Evolutionary conservation across 1,284 basidiomycete genomes (phyloP), one percentile per base, ranked within the genome.

Genomic region (Pisolithus thermaeus): DNA sequence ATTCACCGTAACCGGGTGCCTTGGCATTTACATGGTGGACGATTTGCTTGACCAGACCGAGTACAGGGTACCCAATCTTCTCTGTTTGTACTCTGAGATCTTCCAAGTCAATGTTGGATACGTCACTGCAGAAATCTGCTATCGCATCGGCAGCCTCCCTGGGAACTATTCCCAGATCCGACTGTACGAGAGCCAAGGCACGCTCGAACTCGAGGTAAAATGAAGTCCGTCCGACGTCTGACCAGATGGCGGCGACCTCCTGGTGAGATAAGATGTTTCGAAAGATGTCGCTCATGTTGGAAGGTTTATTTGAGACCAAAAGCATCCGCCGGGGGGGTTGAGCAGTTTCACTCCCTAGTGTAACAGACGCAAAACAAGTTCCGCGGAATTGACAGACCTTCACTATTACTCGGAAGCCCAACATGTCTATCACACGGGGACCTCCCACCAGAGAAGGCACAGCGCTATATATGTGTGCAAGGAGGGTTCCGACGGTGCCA

Each of bases 171-270:
- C 59, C 59, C 5, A 74, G 59, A 40, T 65, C 59, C 8, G 59
- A 73, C 47, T 76, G 69, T 9, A 64, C 69, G 16, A 48, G 57
- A 6, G 73, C 73, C 42, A 76, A 67, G 27, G 61, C 60, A 7
- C 63, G 61, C 58, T 76, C 73, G 46, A 76, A 73, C 38, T 54
- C 53, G 41, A 75, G 69, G 53, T 76, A 75, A 47, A 69, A 66
- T 18, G 58, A 52, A 7, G 64, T 71, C 7, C 73, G 68, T 22
- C 60, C 56, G 22, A 56, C 59, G 53, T 75, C 75, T 32, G 70
- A 72, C 73, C 75, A 74, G 53, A 75, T 66, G 43, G 56, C 53
- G 9, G 72, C 65, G 11, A 64, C 61, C 22, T 63, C 61, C 27
- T 63, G 56, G 4, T 70, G 72, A 27, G 73, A 73, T 58, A 75